Evolutionary conservation across 176 grass and related monocot species (phyloP), one percentile per base, ranked within the genome.

Genomic region (Dendrocalamus sinicus): DNA sequence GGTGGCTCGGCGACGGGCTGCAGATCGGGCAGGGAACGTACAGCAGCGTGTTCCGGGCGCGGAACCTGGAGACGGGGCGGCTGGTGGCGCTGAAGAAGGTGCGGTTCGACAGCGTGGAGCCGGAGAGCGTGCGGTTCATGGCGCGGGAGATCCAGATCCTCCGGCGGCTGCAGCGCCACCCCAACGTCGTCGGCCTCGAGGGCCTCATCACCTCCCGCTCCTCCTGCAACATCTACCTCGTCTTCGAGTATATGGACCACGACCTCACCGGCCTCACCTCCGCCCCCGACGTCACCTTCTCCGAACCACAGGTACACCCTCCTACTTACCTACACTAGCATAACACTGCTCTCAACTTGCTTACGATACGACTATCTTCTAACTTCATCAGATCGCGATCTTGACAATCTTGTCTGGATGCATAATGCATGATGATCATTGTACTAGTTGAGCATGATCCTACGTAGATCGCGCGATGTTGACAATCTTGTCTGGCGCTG

Each of bases 61-160:
- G 81, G 24, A 79, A 79, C 81, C 45, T 91, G 5, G 70, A 79
- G 45, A 85, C 89, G 45, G 89, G 85, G 1, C 70, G 61, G 0
- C 0, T 76, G 1, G 91, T 92, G 76, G 91, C 88, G 84, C 80
- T 92, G 54, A 92, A 92, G 88, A 92, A 92, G 91, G 91, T 92
- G 3, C 70, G 91, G 63, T 92, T 92, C 88, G 91, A 92, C 76
- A 89, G 84, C 84, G 26, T 73, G 64, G 91, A 92, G 91, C 88
- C 87, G 40, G 88, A 92, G 81, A 90, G 88, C 71, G 91, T 92
- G 28, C 84, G 87, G 12, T 92, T 92, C 81, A 92, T 92, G 91
- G 80, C 88, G 70, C 80, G 88, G 4, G 91, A 92, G 88, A 78
- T 92, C 45, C 68, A 86, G 68, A 23, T 92, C 28, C 83, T 92